Base-by-base conservation (phyloP, 2,329 filamentous ascomycete species). In the Periglandula ipomoeae region DNA sequence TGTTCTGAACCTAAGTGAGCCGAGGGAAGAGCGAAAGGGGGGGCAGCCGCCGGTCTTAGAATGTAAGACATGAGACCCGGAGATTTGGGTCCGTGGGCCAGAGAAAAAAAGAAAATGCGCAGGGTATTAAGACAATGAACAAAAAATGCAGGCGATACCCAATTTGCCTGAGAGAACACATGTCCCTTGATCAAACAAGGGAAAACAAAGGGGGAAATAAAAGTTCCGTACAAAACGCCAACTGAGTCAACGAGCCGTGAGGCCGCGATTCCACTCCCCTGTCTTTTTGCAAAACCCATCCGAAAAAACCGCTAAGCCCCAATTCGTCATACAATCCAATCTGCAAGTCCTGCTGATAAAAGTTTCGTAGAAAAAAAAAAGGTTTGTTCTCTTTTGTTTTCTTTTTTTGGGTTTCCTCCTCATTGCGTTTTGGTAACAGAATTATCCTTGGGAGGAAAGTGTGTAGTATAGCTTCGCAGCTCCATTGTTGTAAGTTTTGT, bases 191-290 rank as follows among this genome's bases (percentile, higher is more conserved):
- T 19, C 11, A 34, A 32, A 24, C 39, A 44, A 20, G 41, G 20
- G 20, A 40, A 19, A 42, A 48, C n/a, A 11, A n/a, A 22, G 26
- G 34, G 49, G 26, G 40, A 37, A 50, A 22, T 11, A 34, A 20
- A 24, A 32, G n/a, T 20, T 38, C 35, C 35, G 19, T 4, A 17
- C 37, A 35, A 40, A 50, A 52, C 49, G 48, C 46, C 42, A 45
- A 49, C 27, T 20, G 20, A 52, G 43, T 44, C 34, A 52, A 53
- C 54, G 48, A 58, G 59, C 59, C 58, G 61, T 51, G 60, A 61
- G 59, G 57, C 60, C 55, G n/a, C n/a, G 15, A 34, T 53, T 51
- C 39, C 17, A 44, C 4, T 15, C 44, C 35, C 48, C 52, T 27
- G 46, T 50, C 40, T 51, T 50, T 45, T 49, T 51, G 32, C 46